Evolutionary conservation across 805 yeast genomes (phyloP), one percentile per base, ranked within the genome.

Genomic region (Priceomyces carsonii): DNA sequence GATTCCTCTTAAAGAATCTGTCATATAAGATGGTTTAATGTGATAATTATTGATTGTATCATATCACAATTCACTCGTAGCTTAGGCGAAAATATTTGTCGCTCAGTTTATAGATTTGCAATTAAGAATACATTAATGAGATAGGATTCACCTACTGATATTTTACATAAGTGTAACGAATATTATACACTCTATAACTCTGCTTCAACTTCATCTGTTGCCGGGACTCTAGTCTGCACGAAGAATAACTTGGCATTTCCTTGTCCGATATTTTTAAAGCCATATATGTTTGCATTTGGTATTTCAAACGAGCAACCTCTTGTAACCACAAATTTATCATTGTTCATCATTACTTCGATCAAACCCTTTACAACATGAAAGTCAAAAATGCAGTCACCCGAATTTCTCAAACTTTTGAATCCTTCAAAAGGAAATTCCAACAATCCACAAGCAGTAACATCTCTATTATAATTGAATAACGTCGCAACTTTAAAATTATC

Each of bases 301-400:
- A 90, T 72, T 49, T 84, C 85, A 49, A 89, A 82, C 4, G 91
- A 76, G 35, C 95, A 83, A 1, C 95, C 95, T 36, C 71, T 65
- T 1, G 76, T 70, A 5, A 81, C 83, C 3, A 79, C 60, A 53
- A 89, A 85, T 15, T 64, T 69, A 14, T 69, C 71, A 5, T 75
- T 77, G 13, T 77, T 73, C 3, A 89, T 44, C 1, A 79, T 75
- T 2, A 85, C 90, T 48, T 85, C 86, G 6, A 86, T 53, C 2
- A 73, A 47, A 0, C 97, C 97, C 25, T 71, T 64, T 4, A 84
- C 72, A 27, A 89, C 88, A 53, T 80, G 84, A 53, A 89, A 89
- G 18, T 82, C 79, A 48, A 84, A 80, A 44, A 81, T 74, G 2
- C 85, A 80, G 38, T 79, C 80, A 19, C 79, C 82, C 15, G 90